Base-by-base conservation (phyloP, 108 stramenopile species). In the Pseudonitzschia multiseries region DNA sequence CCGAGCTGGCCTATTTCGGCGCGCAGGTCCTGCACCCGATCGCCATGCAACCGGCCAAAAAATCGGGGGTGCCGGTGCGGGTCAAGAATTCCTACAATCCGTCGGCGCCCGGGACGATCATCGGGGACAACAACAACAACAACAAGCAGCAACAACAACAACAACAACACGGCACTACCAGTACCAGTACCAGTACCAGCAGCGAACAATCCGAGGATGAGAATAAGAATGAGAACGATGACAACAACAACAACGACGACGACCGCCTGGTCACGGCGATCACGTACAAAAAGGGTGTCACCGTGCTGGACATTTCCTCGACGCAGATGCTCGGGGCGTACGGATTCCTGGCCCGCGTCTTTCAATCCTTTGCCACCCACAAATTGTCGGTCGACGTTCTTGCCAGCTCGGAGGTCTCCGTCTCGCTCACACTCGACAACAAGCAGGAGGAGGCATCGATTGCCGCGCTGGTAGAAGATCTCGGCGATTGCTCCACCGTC, bases 51-150 rank as follows among this genome's bases (percentile, higher is more conserved):
- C 98, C 98, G 13, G 98, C 96, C 3, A 79, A 87, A 82, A 83
- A 83, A 60, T 63, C 71, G 31, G 71, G 87, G 56, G 93, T 97
- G 24, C 98, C 96, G 10, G 96, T 98, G 27, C 90, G 98, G 4
- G 96, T 98, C 56, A 98, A 98, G 78, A 98, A 98, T 79, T 96
- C 94, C 21, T 98, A 98, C 91, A 98, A 98, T 83, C 96, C 98
- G 18, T 40, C 43, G 8, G 94, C 95, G 17, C 75, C 81, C 44
- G 98, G 98, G 24, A 96, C 96, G 26, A 84, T 98, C 22, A 98
- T 98, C 53, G n/a, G n/a, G n/a, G n/a, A n/a, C n/a, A n/a, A n/a
- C n/a, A n/a, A n/a, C n/a, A n/a, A n/a, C n/a, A n/a, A n/a, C n/a
- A n/a, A n/a, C n/a, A n/a, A n/a, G n/a, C n/a, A n/a, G n/a, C n/a